A percentile compares a stretch with the other conserved stretches of the same genome.
Conservation (phyloP, 495 filamentous ascomycete species). For the Hypoxylon fuscum region DNA sequence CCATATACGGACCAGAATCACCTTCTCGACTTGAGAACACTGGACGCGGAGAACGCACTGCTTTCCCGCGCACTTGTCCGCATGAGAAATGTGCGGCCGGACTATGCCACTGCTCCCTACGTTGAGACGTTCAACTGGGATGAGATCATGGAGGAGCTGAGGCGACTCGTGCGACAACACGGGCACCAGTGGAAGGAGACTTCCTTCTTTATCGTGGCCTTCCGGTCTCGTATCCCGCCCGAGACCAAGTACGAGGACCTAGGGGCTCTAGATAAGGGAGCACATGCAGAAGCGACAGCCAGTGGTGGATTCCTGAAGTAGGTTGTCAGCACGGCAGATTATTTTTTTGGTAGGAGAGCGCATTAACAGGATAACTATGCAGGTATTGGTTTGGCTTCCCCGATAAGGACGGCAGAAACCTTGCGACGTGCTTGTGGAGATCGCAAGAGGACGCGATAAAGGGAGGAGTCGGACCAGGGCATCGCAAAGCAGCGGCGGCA, state of each 20-base stretch:
- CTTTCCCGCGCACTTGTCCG: conserved; percentile 74
- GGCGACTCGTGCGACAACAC: conserved; percentile 51
- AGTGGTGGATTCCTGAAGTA: conserved; percentile 86
- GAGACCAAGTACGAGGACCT: conserved; percentile 69
- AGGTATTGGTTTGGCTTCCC: conserved; percentile 83
- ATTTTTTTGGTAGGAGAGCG: conserved; percentile 9
- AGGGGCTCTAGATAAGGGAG: conserved; percentile 72
- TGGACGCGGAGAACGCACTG: conserved; percentile 70
- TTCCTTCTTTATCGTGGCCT: conserved; percentile 83
- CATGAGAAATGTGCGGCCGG: conserved; percentile 66
- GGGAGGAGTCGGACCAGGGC: conserved; percentile 69
- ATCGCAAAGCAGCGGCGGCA: conserved; percentile 61
- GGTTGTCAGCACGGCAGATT: conserved; percentile 34
- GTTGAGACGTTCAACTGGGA: conserved; percentile 80
- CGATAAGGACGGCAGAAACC: conserved; percentile 69
- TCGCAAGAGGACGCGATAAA: conserved; percentile 72
- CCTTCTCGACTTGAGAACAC: conserved; percentile 72
- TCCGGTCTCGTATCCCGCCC: conserved; percentile 73
- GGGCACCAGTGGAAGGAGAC: conserved; percentile 68
- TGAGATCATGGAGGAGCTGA: conserved; percentile 65
- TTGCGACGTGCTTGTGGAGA: conserved; percentile 83
- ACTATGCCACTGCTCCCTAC: conserved; percentile 83
- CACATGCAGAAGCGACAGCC: conserved; percentile 77
- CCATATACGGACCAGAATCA: conserved; percentile 75
- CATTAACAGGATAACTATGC: conserved; percentile 42